phyloP scores from a whole-genome alignment of 2,329 filamentous ascomycete genomes.

The Fusarium ramigenum region DNA sequence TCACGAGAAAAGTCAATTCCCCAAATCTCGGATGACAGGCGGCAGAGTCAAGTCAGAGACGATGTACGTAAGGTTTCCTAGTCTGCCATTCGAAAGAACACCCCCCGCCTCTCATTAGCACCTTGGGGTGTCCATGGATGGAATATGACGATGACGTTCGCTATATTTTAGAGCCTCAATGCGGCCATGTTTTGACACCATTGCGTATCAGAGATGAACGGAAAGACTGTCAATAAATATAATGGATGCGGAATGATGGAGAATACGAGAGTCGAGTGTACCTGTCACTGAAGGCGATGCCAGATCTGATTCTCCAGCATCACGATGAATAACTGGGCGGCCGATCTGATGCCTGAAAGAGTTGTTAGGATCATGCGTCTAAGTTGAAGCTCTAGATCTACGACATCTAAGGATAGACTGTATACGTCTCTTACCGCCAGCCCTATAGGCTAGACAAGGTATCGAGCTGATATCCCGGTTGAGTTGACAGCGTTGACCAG shows the following conservation, averaged over 20 bases:
- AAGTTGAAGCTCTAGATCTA: neutral
- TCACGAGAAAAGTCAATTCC: constrained; percentile 16
- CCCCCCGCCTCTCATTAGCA: neutral
- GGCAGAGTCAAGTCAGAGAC: neutral
- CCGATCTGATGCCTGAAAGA: neutral
- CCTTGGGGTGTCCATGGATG: neutral
- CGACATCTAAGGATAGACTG: neutral
- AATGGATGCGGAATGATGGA: neutral
- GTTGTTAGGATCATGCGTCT: neutral
- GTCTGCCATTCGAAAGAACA: neutral
- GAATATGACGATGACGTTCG: constrained; percentile 16
- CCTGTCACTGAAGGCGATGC: neutral
- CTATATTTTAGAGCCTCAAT: neutral
- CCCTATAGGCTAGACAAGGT: neutral
- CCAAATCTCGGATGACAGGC: neutral
- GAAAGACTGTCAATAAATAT: neutral
- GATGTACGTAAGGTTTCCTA: neutral
- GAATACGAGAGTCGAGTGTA: neutral
- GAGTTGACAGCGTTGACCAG: neutral
- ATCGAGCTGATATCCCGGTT: constrained; percentile 6
- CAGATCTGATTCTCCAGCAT: neutral
- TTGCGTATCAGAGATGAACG: neutral
- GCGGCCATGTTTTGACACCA: neutral
- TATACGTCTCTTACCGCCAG: constrained; percentile 12
- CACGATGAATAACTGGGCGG: neutral